Evolutionary conservation across 345 rosid species (phyloP).

Genomic region (Melaleuca alternifolia): DNA sequence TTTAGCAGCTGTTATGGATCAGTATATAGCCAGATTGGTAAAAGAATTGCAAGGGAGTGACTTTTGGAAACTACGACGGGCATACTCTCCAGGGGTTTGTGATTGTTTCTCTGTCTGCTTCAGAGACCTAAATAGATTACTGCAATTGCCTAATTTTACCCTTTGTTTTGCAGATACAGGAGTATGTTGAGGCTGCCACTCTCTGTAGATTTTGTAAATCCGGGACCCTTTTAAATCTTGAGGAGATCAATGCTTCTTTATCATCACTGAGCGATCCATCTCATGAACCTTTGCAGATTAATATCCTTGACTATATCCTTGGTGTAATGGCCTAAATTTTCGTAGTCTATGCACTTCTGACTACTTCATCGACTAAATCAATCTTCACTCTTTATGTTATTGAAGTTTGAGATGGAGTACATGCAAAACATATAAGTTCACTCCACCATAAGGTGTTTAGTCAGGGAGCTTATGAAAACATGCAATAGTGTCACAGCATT

Average conservation of each 20-base stretch:
- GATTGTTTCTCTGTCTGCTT: background rate
- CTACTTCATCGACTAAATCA: background rate
- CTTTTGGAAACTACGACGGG: conserved; percentile 85
- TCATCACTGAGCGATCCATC: conserved; percentile 61
- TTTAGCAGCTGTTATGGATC: conserved; percentile 53
- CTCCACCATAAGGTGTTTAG: background rate
- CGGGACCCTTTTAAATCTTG: conserved; percentile 54
- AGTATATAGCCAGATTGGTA: conserved; percentile 48
- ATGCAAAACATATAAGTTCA: background rate
- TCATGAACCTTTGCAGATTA: conserved; percentile 65
- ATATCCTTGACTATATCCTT: conserved; percentile 82
- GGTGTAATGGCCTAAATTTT: conserved; percentile 42
- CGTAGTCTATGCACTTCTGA: background rate
- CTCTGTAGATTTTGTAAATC: conserved; percentile 72
- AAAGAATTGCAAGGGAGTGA: conserved; percentile 85
- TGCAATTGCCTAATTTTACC: background rate
- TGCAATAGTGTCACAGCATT: background rate
- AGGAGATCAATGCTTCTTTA: conserved; percentile 63
- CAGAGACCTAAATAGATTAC: background rate
- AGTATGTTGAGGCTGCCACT: conserved; percentile 92
- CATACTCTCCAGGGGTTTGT: conserved; percentile 91
- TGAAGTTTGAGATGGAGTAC: background rate
- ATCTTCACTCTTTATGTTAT: background rate
- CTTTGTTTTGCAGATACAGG: conserved; percentile 62
- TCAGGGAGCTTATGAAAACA: background rate